Base-by-base conservation (phyloP, 305 asterid genomes). In the Stenogyne calaminthoides region DNA sequence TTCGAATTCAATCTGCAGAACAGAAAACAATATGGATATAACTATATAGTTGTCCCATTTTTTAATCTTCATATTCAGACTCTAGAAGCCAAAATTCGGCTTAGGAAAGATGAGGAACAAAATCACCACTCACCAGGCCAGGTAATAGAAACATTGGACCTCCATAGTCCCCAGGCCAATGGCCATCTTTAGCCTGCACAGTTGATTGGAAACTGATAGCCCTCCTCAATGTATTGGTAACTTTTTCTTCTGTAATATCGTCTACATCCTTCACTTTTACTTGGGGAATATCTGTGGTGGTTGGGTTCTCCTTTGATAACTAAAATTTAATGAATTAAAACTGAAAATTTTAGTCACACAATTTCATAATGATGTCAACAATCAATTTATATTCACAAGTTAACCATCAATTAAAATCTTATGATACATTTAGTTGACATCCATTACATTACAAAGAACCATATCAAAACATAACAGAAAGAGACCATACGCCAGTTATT, bases 71-170 rank as follows among this genome's bases (percentile, higher is more conserved):
- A 57, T 3, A 29, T 52, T 9, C 29, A 14, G 25, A 75, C 46
- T 66, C 8, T 32, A 49, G 37, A 34, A 20, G 47, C 14, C 61
- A 69, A 62, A 63, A 63, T 14, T n/a, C 34, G 47, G 34, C 49
- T 47, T 22, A 42, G 37, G 73, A 70, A 79, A 70, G 44, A 59
- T 67, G 19, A 51, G 32, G 32, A 3, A 27, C 57, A 55, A 68
- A 67, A 56, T 20, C 64, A 40, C 47, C 63, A 76, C 86, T 79
- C 72, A 95, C 99, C 96, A 95, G 65, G 76, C 98, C 98, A 73
- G 99, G 98, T 87, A 95, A 66, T 79, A 95, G 86, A 86, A 95
- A 95, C 97, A 90, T 89, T 6, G 98, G 94, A 27, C 98, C 98
- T 61, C 94, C 98, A 81, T 87, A 92, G 78, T 93, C 98, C 70